Evolutionary conservation across 805 yeast species (phyloP), one percentile per base, ranked within the genome.

Genomic region (Candida silvatica): DNA sequence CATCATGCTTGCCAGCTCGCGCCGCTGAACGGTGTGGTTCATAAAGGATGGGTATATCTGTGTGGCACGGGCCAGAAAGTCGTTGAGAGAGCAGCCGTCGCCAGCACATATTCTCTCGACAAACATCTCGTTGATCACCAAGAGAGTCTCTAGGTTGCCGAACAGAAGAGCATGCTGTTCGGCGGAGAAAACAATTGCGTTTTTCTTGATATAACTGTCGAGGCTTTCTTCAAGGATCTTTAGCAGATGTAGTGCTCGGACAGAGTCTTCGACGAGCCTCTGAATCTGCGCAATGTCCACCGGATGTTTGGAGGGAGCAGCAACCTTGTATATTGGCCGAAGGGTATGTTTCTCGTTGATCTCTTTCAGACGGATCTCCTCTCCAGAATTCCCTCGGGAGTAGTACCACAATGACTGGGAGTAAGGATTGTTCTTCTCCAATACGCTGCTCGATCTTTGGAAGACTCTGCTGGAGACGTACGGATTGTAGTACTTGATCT

Each of bases 341-440:
- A n/a, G n/a, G n/a, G n/a, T n/a, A n/a, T n/a, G n/a, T n/a, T n/a
- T n/a, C n/a, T n/a, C n/a, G n/a, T n/a, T n/a, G n/a, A n/a, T n/a
- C n/a, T n/a, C n/a, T n/a, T n/a, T n/a, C n/a, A n/a, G n/a, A n/a
- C 45, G 46, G 8, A 64, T 58, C 19, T 65, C 62, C 6, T 51
- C 47, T 7, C 59, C 58, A 18, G 59, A 55, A 27, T 53, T 59
- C 3, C 62, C 56, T 17, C 67, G 46, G 6, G 58, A 45, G 2
- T 48, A 37, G 32, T 48, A 54, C 72, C 72, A 67, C 12, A 66
- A 41, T 1, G 71, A 65, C 27, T 55, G 51, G 0, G 71, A 56
- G 44, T 67, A 67, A 0, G 72, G 72, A 35, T 67, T 67, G 15
- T 32, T 28, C 7, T 18, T 7, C 11, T 6, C 15, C n/a, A n/a